phyloP scores from a whole-genome alignment of 495 filamentous ascomycete genomes.

The Aspergillus steynii region DNA sequence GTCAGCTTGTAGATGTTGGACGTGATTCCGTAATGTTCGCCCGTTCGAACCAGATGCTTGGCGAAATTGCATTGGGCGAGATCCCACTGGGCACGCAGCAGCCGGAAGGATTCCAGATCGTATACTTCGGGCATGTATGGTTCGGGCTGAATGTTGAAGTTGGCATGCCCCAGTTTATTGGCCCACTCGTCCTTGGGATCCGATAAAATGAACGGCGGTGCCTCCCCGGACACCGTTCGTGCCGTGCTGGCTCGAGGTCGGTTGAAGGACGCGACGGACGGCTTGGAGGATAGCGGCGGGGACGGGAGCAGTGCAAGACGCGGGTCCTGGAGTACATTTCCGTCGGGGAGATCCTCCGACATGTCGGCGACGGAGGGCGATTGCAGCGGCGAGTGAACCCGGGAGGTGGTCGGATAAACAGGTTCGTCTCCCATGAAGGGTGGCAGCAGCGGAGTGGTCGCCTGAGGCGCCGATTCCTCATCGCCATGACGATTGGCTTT shows the following conservation, averaged over 20 bases:
- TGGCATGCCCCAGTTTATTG: conserved; percentile 81
- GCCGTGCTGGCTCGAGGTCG: conserved; percentile 45
- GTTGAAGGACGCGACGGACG: conserved; percentile 75
- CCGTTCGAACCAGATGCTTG: conserved; percentile 79
- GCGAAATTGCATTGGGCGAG: conserved; percentile 76
- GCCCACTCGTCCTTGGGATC: conserved; percentile 79
- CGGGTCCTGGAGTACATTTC: conserved; percentile 44
- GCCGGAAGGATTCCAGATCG: conserved; percentile 60
- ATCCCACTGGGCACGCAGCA: conserved; percentile 78
- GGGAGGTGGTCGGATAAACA: conserved; percentile 37
- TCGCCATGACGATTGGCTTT: conserved; percentile 52
- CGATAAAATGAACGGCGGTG: conserved; percentile 56
- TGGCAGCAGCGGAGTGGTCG: conserved; percentile 79
- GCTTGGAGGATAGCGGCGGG: conserved; percentile 77
- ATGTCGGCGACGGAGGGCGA: conserved; percentile 69
- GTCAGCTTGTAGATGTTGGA: conserved; percentile 83
- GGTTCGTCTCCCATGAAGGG: conserved; percentile 67
- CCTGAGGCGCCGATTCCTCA: conserved; percentile 59
- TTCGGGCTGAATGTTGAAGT: conserved; percentile 83
- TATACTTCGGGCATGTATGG: conserved; percentile 69
- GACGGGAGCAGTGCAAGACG: conserved; percentile 57
- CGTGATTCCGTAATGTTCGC: conserved; percentile 81
- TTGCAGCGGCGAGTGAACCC: conserved; percentile 73
- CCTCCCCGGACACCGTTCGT: conserved; percentile 57
- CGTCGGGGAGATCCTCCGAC: conserved; percentile 31